Base-by-base conservation (phyloP, 2,329 filamentous ascomycete species). In the Dichotomopilus funicola region DNA sequence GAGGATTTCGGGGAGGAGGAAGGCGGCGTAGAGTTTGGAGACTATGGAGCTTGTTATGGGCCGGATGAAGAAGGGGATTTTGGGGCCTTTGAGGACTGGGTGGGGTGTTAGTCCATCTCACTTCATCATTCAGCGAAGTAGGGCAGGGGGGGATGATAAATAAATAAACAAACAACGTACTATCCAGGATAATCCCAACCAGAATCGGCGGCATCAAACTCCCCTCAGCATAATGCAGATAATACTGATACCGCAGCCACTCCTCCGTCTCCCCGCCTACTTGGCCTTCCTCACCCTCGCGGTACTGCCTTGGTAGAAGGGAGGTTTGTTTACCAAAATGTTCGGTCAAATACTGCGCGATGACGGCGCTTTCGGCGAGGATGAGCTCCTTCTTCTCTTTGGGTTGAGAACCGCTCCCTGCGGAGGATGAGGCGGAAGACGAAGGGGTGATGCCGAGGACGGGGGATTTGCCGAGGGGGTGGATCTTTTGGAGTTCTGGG, bases 391-490 rank as follows among this genome's bases (percentile, higher is more conserved):
- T 67, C 8, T 53, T 67, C 8, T 53, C 63, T 40, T 63, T 59
- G 5, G 65, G 19, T 27, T 62, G 13, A 69, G 60, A 0, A 73
- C 68, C 6, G 42, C 2, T 4, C 54, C 49, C 4, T 52, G 12
- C 0, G 57, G 38, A 4, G 52, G 43, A 9, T 70, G n/a, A n/a
- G n/a, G n/a, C n/a, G n/a, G n/a, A n/a, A n/a, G n/a, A n/a, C n/a
- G n/a, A n/a, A n/a, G n/a, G n/a, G n/a, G n/a, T 73, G 64, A 95
- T 75, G 9, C 79, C 79, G 62, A 96, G 74, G 41, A 91, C 72
- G 1, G 91, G 91, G 0, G 89, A 89, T 68, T 95, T 95, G 56
- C 91, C 91, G 1, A 96, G 77, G 0, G 89, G 86, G 66, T 95
- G 89, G 43, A 95, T 73, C 59, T 88, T 76, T 66, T 87, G 85